Evolutionary conservation across 805 yeast species (phyloP), one percentile per base, ranked within the genome.

Genomic region (Suhomyces canberraensis): DNA sequence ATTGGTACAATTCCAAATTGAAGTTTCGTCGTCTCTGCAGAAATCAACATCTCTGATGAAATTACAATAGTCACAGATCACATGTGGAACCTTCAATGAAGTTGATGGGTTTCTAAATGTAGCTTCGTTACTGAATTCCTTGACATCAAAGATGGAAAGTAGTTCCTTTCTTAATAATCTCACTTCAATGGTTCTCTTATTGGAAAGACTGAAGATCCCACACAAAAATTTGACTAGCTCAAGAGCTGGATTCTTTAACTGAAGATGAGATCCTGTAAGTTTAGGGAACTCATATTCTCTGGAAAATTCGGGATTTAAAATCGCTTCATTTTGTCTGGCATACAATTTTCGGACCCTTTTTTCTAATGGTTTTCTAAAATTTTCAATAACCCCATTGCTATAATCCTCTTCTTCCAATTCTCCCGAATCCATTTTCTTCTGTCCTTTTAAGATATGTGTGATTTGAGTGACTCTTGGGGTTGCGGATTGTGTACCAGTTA

Each of bases 121-220:
- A 1, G 91, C 86, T 39, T 79, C 86, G 3, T 74, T 74, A 45
- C 87, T 80, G 61, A 93, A 93, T 54, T 93, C 98, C 41, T 83
- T 79, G 26, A 90, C 74, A 20, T 89, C 95, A 47, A 95, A 76
- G 4, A 84, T 58, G 2, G 74, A 70, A 25, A 93, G 68, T 42
- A 95, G 62, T 37, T 84, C 89, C 43, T 84, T 79, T 39, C 96
- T 72, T 38, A 93, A 58, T 42, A 81, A 59, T 44, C 96, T 69
- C 18, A 79, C 84, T 53, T 90, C 97, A 24, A 87, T 65, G 31
- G 71, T 74, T 34, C 90, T 65, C 32, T 75, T 73, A 30, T 69
- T 64, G 0, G 89, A 85, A 9, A 91, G 66, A 2, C 79, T 67
- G 58, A 85, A 76, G 1, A 89, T 79, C 4, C 88, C 88, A 50